These are phyloP conservation scores for Prototheca wickerhamii DNA, from an alignment of 163 green algal species.

Conservation along the genomic window DNA sequence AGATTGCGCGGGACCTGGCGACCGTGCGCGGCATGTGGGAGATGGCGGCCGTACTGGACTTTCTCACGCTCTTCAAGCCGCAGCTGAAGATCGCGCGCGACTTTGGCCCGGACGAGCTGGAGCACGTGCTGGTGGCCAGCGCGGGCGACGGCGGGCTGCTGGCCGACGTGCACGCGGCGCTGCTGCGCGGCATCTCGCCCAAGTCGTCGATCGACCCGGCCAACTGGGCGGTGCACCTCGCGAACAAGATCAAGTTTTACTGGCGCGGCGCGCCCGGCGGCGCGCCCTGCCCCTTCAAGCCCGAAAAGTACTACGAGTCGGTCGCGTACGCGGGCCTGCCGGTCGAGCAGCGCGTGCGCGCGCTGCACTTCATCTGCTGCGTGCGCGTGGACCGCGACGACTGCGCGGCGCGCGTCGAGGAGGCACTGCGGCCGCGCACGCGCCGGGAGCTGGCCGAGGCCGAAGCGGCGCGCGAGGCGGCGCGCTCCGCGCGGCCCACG, in stretches of 20 bases:
- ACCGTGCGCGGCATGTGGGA: slow-evolving; percentile 23
- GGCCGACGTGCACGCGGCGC: slow-evolving; percentile 25
- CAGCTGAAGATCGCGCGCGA: slow-evolving; percentile 19
- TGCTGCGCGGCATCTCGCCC: slow-evolving; percentile 29
- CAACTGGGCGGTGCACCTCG: slow-evolving; percentile 27
- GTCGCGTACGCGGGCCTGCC: slow-evolving; percentile 14
- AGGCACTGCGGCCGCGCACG: slow-evolving; percentile 2
- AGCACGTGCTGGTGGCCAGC: slow-evolving; percentile 18
- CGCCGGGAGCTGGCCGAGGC: slow-evolving; percentile 8
- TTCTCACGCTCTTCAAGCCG: slow-evolving; percentile 17
- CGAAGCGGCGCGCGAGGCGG: slow-evolving; percentile 2
- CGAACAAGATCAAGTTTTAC: slow-evolving; percentile 37
- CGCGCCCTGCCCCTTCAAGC: slow-evolving; percentile 30
- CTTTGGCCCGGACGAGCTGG: slow-evolving; percentile 18
- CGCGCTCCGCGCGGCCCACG: background rate
- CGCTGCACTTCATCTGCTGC: slow-evolving; percentile 28
- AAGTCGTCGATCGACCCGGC: slow-evolving; percentile 18
- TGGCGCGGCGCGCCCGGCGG: slow-evolving; percentile 14
- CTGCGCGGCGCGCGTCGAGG: slow-evolving; percentile 11
- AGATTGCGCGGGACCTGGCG: slow-evolving; percentile 3
- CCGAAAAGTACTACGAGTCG: slow-evolving; percentile 30
- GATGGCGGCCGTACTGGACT: slow-evolving; percentile 27
- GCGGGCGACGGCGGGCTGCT: slow-evolving; percentile 21
- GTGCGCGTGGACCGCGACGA: slow-evolving; percentile 26
- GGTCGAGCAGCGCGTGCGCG: slow-evolving; percentile 13